phyloP scores from a whole-genome alignment of 108 stramenopile genomes.

The Bacterosira constricta region DNA sequence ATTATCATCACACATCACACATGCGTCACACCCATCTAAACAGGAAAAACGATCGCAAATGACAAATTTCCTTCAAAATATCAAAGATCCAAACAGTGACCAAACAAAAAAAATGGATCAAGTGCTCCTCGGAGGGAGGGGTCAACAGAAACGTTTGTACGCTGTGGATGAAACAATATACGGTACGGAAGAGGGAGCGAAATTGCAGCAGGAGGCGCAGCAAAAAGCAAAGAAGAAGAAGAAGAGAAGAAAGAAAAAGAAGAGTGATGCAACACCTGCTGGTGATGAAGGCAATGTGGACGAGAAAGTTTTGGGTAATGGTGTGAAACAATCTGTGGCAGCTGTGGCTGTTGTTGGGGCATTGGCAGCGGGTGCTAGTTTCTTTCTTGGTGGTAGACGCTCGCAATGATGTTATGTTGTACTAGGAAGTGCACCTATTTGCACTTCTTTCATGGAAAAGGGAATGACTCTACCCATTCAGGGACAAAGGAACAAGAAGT shows the following conservation, averaged over 20 bases:
- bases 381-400: slow-evolving; percentile 45
- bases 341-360: slow-evolving; percentile 33
- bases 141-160: slow-evolving; percentile 49
- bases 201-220: slow-evolving; percentile 35
- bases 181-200: slow-evolving; percentile 57
- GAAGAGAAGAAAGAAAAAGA: slow-evolving; percentile 26
- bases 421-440: too few relatives aligned
- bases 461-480: too few relatives aligned
- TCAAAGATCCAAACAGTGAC: slow-evolving; percentile 45
- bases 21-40: too few relatives aligned
- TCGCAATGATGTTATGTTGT: too few relatives aligned
- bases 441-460: too few relatives aligned
- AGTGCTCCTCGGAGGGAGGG: slow-evolving; percentile 50
- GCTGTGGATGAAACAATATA: slow-evolving; percentile 52
- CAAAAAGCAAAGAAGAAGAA: slow-evolving; percentile 19
- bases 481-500: too few relatives aligned
- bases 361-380: slow-evolving; percentile 42
- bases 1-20: too few relatives aligned
- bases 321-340: slow-evolving; percentile 43
- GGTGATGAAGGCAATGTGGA: not conserved
- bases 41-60: slow-evolving; percentile 37
- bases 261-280: not conserved
- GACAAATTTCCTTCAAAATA: slow-evolving; percentile 38
- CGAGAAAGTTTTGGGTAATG: not conserved
- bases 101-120: slow-evolving; percentile 48